These are phyloP conservation scores for Alnus rubra DNA, from an alignment of 306 rosid species.

Conservation along the genomic window DNA sequence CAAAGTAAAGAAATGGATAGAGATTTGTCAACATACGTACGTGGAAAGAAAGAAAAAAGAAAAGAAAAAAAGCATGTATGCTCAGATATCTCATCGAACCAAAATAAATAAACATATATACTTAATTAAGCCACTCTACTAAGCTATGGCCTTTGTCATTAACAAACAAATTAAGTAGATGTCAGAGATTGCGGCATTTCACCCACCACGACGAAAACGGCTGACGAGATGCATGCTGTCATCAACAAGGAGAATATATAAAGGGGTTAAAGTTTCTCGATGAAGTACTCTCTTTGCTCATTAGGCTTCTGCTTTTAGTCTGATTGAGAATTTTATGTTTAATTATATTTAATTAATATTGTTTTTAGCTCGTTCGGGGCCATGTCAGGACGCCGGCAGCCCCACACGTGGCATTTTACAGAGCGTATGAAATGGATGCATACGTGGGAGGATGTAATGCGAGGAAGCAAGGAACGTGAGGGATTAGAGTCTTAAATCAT, in stretches of 20 bases:
- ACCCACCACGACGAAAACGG: slow-evolving; percentile 13
- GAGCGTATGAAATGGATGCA: not conserved
- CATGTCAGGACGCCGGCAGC: not conserved
- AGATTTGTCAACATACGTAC: slow-evolving; percentile 8
- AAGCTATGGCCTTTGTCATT: not conserved
- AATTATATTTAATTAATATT: not conserved
- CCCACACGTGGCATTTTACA: not conserved
- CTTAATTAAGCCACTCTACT: slow-evolving; percentile 2
- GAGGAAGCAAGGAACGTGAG: slow-evolving; percentile 2
- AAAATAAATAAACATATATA: slow-evolving; percentile 8
- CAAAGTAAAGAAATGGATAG: not conserved
- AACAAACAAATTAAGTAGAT: slow-evolving; percentile 12
- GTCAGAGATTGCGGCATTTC: slow-evolving; percentile 42
- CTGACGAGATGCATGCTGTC: slow-evolving; percentile 22
- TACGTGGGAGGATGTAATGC: not conserved
- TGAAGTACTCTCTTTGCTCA: slow-evolving; percentile 4
- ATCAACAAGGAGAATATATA: slow-evolving; percentile 8
- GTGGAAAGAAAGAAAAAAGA: not conserved
- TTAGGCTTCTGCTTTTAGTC: not conserved
- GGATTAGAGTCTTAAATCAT: not conserved
- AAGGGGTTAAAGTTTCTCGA: slow-evolving; percentile 18
- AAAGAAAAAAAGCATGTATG: slow-evolving; percentile 1
- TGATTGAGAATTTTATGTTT: not conserved
- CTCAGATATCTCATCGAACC: not conserved
- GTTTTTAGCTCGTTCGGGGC: not conserved